Base-by-base conservation (phyloP, 2,329 filamentous ascomycete genomes). In the Metarhizium humberi region DNA sequence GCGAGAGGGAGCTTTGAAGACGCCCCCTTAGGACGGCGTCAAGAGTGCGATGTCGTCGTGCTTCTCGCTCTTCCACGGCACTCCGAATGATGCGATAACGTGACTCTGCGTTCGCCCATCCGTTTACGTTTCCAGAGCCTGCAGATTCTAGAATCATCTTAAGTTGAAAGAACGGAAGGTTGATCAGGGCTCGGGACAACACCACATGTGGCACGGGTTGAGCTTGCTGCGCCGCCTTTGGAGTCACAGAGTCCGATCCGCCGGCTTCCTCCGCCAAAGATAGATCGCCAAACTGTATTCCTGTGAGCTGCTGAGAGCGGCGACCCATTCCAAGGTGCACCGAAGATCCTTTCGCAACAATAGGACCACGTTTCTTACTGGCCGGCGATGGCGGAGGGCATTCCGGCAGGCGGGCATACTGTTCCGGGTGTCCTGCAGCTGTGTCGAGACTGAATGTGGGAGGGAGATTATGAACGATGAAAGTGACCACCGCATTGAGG, bases 211-310 rank as follows among this genome's bases (percentile, higher is more conserved):
- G 69, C 29, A 63, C 62, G 13, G 66, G 66, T 25, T 63, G 64
- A 20, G 61, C 61, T 46, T 60, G 64, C 34, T 59, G 63, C 7
- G 62, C 57, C 6, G 61, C 61, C 20, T 61, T 65, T 6, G 65
- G 66, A 45, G 62, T 66, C 40, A 72, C 71, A 3, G 71, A 67
- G 7, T 61, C 60, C 10, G 61, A 48, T 8, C 59, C 62, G 36
- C 59, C 60, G 25, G 63, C 56, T 25, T 62, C 62, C 25, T 69
- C 67, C 0, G 62, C 57, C 58, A 72, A 51, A 62, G 81, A 73
- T 20, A 86, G 71, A 60, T 89, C 85, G n/a, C 87, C 87, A 63
- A 90, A 90, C 57, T 84, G 81, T 53, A 90, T 88, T 58, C 77
- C 78, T 58, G 78, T 80, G 11, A 87, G 72, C 30, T 83, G 79